These are phyloP conservation scores for Vaccinium darrowii DNA, from an alignment of 148 eudicot species.

Conservation along the genomic window DNA sequence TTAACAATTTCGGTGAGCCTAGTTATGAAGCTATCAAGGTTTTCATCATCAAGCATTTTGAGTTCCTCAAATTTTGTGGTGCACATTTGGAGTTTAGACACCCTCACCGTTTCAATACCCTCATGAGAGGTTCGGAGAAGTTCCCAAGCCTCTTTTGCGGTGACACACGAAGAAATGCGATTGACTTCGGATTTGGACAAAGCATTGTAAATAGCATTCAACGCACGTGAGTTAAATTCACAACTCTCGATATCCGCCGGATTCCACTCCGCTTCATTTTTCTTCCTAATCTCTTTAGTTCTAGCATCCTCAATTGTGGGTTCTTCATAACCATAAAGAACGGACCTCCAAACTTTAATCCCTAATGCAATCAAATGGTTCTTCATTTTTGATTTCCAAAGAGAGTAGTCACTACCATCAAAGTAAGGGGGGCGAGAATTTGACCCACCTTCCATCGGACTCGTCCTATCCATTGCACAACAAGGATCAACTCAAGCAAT, in stretches of 20 bases:
- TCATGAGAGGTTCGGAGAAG: not conserved
- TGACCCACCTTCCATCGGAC: no score
- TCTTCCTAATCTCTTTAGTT: not conserved
- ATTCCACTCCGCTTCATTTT: not conserved
- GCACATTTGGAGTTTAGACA: not conserved
- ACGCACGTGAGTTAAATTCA: not conserved
- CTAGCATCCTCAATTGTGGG: not conserved
- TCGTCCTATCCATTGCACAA: no score
- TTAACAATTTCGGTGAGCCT: not conserved
- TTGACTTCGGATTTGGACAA: no score
- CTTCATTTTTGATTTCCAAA: not conserved
- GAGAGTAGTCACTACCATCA: not conserved
- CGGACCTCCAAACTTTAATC: not conserved
- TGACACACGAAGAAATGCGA: not conserved
- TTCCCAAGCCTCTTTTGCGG: not conserved
- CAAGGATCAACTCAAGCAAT: no score
- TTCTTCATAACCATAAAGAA: not conserved
- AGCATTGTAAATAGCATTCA: not conserved
- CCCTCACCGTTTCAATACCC: not conserved
- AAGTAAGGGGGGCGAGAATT: slow-evolving; percentile 7
- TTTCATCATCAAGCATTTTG: not conserved
- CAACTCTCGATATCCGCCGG: not conserved
- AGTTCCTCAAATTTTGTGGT: not conserved
- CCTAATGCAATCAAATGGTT: not conserved
- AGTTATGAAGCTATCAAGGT: not conserved